phyloP scores from a whole-genome alignment of 2,329 filamentous ascomycete species.

The Huntiella decipiens region DNA sequence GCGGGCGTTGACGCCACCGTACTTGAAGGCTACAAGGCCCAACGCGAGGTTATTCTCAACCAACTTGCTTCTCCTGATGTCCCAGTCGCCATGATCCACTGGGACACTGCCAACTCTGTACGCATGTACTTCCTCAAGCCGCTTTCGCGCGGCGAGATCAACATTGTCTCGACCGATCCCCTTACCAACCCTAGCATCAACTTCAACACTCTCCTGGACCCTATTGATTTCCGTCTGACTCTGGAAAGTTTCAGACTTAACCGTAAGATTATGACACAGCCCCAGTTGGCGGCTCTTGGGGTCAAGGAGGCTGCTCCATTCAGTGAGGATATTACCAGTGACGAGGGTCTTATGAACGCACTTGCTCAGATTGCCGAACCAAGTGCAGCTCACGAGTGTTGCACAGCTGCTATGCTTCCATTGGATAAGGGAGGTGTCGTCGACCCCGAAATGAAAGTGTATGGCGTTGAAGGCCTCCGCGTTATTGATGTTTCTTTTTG shows the following conservation, averaged over 20 bases:
- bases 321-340: conserved; percentile 13
- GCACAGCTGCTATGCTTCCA: conserved; percentile 18
- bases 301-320: conserved; percentile 17
- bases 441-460: conserved; percentile 15
- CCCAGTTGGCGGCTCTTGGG: conserved; percentile 16
- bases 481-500: conserved; percentile 22
- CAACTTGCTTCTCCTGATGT: conserved; percentile 16
- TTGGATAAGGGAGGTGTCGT: conserved; percentile 21
- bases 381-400: conserved; percentile 11
- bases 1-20: conserved; percentile 18
- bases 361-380: conserved; percentile 10
- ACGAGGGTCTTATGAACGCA: conserved; percentile 15
- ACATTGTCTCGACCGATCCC: conserved; percentile 20
- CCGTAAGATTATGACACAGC: conserved; percentile 18
- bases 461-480: conserved; percentile 14
- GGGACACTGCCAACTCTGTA: conserved; percentile 16
- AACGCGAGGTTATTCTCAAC: conserved; percentile 18
- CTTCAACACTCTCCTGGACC: conserved; percentile 21
- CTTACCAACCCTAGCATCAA: conserved; percentile 19
- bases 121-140: conserved; percentile 21
- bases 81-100: conserved; percentile 18
- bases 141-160: conserved; percentile 22
- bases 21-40: conserved; percentile 20
- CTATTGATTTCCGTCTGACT: conserved; percentile 19
- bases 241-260: conserved; percentile 19